These are phyloP conservation scores for Tylopilus sp. DNA, from an alignment of 768 basidiomycete species.

Conservation along the genomic window DNA sequence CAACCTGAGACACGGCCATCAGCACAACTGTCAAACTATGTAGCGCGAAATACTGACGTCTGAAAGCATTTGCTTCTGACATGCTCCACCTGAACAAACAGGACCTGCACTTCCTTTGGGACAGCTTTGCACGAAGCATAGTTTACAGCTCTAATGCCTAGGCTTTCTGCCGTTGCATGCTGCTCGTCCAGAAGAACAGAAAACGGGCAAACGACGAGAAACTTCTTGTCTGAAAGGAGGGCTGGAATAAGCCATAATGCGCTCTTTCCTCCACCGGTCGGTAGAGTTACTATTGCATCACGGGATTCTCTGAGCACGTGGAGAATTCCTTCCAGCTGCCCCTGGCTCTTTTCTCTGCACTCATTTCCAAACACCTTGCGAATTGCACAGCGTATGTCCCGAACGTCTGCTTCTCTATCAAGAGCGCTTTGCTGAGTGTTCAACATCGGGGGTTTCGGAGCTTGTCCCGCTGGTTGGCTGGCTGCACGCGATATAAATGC, in stretches of 20 bases:
- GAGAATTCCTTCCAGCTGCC: background rate
- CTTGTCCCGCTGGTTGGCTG: too few species aligned
- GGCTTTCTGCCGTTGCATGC: background rate
- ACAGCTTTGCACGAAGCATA: background rate
- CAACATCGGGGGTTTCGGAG: too few species aligned
- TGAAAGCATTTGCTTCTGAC: background rate
- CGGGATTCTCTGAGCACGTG: background rate
- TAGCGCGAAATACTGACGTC: background rate
- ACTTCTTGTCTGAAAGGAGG: background rate
- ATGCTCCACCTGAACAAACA: background rate
- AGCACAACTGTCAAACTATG: background rate
- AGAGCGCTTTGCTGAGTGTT: too few species aligned
- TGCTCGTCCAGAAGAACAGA: background rate
- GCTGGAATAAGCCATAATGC: background rate
- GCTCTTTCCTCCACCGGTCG: background rate
- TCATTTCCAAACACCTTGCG: too few species aligned
- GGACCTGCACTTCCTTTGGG: background rate
- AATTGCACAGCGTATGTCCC: too few species aligned
- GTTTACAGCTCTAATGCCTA: background rate
- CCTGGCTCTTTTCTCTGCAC: background rate
- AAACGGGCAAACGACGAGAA: background rate
- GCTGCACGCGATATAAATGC: too few species aligned
- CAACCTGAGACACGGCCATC: background rate
- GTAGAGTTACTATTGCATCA: background rate
- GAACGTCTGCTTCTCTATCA: too few species aligned